phyloP scores from a whole-genome alignment of 2,329 filamentous ascomycete species.

The Paecilomyces sp. region DNA sequence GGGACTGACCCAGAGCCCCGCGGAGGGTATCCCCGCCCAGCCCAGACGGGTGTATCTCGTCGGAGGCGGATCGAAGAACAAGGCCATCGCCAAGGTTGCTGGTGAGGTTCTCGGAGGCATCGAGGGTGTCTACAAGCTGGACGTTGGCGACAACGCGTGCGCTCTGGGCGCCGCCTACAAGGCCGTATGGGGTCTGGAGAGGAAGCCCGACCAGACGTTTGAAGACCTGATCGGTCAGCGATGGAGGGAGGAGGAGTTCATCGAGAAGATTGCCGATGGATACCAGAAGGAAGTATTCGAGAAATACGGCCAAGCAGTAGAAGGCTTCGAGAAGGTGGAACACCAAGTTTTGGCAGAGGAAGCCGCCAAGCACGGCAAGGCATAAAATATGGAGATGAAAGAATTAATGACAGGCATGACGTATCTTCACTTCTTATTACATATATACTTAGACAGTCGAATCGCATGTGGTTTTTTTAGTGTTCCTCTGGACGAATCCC shows the following conservation, averaged over 20 bases:
- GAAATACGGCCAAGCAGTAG: slow-evolving; percentile 67
- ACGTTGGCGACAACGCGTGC: slow-evolving; percentile 92
- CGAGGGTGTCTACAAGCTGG: slow-evolving; percentile 87
- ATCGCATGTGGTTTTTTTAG: not conserved
- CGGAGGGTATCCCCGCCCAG: slow-evolving; percentile 62
- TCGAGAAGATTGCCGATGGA: slow-evolving; percentile 74
- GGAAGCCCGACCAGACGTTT: slow-evolving; percentile 63
- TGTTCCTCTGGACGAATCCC: not conserved
- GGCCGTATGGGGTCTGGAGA: slow-evolving; percentile 83
- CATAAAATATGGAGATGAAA: not conserved
- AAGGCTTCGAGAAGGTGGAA: slow-evolving; percentile 73
- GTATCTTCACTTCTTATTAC: not conserved
- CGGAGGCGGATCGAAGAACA: slow-evolving; percentile 83
- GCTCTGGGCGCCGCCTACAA: slow-evolving; percentile 93
- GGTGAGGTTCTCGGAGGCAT: slow-evolving; percentile 82
- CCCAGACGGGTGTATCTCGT: slow-evolving; percentile 89
- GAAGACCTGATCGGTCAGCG: slow-evolving; percentile 76
- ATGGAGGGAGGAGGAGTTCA: slow-evolving; percentile 79
- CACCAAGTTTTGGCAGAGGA: slow-evolving; percentile 49
- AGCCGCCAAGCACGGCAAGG: not conserved
- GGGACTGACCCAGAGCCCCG: slow-evolving; percentile 59
- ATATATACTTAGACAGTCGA: not conserved
- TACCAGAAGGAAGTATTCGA: slow-evolving; percentile 70
- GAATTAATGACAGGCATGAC: not conserved
- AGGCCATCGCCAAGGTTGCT: slow-evolving; percentile 75